phyloP scores from a whole-genome alignment of 306 rosid species.

The Castanospermum australe region DNA sequence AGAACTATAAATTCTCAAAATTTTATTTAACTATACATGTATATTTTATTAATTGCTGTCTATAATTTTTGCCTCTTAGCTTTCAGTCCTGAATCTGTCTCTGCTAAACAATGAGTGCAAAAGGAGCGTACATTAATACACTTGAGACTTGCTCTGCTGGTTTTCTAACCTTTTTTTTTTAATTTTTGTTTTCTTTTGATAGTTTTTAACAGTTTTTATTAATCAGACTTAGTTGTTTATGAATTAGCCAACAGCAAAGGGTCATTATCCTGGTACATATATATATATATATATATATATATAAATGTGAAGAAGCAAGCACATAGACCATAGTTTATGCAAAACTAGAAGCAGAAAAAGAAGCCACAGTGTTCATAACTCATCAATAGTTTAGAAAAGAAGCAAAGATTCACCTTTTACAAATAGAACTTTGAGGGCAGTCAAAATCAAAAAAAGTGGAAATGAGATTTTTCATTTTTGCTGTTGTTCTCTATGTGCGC shows the following conservation, averaged over 20 bases:
- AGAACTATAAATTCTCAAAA: too few species aligned
- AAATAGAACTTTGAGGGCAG: not conserved
- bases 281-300: too few species aligned
- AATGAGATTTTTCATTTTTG: not conserved
- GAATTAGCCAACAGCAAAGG: slow-evolving; percentile 27
- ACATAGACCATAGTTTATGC: not conserved
- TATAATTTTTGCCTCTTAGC: too few species aligned
- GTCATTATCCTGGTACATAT: not conserved
- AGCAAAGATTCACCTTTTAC: not conserved
- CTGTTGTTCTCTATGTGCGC: not conserved
- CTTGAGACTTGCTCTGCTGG: slow-evolving; percentile 16
- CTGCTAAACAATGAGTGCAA: slow-evolving; percentile 10
- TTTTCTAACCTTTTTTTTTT: not conserved
- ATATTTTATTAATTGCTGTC: too few species aligned
- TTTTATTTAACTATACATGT: too few species aligned
- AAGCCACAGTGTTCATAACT: not conserved
- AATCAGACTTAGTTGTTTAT: slow-evolving; percentile 14
- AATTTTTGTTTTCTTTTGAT: not conserved
- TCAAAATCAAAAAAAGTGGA: not conserved
- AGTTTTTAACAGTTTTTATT: slow-evolving; percentile 7
- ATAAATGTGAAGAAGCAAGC: not conserved
- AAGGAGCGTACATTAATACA: not conserved
- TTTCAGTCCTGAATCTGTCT: too few species aligned
- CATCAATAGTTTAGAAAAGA: not conserved
- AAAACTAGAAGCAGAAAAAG: slow-evolving; percentile 5